These are phyloP conservation scores for Myriosclerotinia duriaeana DNA, from an alignment of 2,329 filamentous ascomycete genomes.

Conservation along the genomic window DNA sequence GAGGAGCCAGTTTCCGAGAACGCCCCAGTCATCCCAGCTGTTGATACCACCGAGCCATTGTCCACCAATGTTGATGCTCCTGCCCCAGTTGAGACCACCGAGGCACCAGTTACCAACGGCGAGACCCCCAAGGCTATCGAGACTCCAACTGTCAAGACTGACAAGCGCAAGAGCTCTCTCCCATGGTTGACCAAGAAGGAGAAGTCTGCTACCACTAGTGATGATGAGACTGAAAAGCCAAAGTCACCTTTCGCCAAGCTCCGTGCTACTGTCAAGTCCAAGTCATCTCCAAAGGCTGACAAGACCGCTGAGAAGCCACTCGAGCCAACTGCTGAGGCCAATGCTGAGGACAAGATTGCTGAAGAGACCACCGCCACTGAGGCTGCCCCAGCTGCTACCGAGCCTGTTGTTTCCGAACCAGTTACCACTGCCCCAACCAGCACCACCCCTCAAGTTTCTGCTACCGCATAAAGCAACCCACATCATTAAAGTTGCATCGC, in stretches of 20 bases:
- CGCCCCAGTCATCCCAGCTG: conserved; percentile 41
- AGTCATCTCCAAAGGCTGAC: conserved; percentile 47
- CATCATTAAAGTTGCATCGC: conserved; percentile 18
- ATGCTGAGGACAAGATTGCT: conserved; percentile 26
- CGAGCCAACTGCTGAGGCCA: conserved; percentile 36
- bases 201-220: conserved; percentile 41
- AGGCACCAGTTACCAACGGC: conserved; percentile 43
- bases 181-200: conserved; percentile 65
- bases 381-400: conserved; percentile 34
- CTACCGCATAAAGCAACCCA: conserved; percentile 37
- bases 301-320: conserved; percentile 43
- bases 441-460: conserved; percentile 38
- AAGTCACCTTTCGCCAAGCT: conserved; percentile 42
- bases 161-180: conserved; percentile 62
- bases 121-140: conserved; percentile 43
- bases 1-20: conserved; percentile 39
- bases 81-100: conserved; percentile 38
- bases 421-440: conserved; percentile 31
- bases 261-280: conserved; percentile 41
- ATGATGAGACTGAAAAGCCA: conserved; percentile 47
- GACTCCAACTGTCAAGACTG: conserved; percentile 43
- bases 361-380: conserved; percentile 36
- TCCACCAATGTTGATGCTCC: conserved; percentile 36
- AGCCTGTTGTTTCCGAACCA: conserved; percentile 31
- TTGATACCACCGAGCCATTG: conserved; percentile 38